Conservation (phyloP, 257 asterid species). For the Lycium barbarum region DNA sequence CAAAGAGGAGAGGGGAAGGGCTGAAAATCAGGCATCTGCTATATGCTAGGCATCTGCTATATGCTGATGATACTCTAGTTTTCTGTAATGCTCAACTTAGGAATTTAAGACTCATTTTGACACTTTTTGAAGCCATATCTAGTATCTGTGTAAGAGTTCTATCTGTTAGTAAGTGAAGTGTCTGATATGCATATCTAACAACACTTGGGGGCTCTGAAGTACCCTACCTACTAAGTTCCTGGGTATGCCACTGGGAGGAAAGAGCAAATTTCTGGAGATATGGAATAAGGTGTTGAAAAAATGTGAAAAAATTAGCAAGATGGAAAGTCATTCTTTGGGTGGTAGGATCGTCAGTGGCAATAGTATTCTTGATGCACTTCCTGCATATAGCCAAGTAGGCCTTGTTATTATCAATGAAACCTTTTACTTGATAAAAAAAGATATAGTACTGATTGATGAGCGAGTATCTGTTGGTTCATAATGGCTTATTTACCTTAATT, state of each 20-base stretch:
- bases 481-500: too few species aligned
- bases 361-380: background rate
- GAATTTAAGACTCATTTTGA: background rate
- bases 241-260: constrained; percentile 9
- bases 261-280: background rate
- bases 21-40: background rate
- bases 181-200: background rate
- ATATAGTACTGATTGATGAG: too few species aligned
- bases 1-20: constrained; percentile 7
- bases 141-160: background rate
- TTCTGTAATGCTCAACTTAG: constrained; percentile 6
- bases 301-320: background rate
- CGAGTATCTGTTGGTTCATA: too few species aligned
- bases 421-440: too few species aligned
- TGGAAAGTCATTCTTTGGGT: background rate
- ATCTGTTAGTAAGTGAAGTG: background rate
- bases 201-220: background rate
- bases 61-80: background rate
- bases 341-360: background rate
- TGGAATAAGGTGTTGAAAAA: background rate
- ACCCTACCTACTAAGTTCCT: background rate
- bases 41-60: background rate
- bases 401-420: too few species aligned
- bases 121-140: background rate
- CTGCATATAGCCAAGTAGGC: background rate